Conservation (phyloP, 768 basidiomycete species). For the Panaeolus cyanescens region DNA sequence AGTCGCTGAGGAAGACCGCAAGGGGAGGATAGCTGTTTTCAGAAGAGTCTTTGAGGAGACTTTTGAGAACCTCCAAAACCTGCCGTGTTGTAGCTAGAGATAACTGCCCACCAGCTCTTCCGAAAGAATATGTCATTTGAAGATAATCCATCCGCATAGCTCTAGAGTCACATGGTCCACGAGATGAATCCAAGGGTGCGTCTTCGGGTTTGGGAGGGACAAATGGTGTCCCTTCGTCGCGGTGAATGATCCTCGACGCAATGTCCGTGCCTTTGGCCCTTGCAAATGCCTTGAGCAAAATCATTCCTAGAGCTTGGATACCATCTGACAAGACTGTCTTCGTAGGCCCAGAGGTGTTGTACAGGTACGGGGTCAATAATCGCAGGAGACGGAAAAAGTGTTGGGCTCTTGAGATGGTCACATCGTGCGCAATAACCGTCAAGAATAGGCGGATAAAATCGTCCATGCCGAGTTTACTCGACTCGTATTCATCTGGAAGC, state of each 20-base stretch:
- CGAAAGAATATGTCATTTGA: constrained; percentile 49
- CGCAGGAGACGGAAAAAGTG: constrained; percentile 68
- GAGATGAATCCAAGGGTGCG: constrained; percentile 41
- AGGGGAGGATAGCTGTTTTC: constrained; percentile 37
- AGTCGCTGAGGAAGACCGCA: constrained; percentile 55
- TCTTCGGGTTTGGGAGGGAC: constrained; percentile 30
- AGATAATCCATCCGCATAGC: constrained; percentile 71
- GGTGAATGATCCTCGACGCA: constrained; percentile 21
- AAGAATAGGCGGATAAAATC: constrained; percentile 72
- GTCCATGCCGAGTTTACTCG: constrained; percentile 56
- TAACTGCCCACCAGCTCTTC: constrained; percentile 51
- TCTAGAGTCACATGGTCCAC: constrained; percentile 52
- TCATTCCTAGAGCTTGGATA: constrained; percentile 62
- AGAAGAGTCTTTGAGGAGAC: constrained; percentile 55
- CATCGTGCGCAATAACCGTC: constrained; percentile 79
- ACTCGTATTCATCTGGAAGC: constrained; percentile 63
- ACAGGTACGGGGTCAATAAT: constrained; percentile 56
- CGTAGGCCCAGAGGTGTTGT: constrained; percentile 53
- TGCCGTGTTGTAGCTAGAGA: constrained; percentile 41
- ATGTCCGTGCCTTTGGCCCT: constrained; percentile 47
- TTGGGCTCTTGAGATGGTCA: constrained; percentile 65
- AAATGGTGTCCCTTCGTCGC: constrained; percentile 28
- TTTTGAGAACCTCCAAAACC: constrained; percentile 55
- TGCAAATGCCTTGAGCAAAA: constrained; percentile 47
- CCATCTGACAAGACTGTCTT: constrained; percentile 65